phyloP scores from a whole-genome alignment of 768 basidiomycete genomes.

The Botryobasidium botryosum region DNA sequence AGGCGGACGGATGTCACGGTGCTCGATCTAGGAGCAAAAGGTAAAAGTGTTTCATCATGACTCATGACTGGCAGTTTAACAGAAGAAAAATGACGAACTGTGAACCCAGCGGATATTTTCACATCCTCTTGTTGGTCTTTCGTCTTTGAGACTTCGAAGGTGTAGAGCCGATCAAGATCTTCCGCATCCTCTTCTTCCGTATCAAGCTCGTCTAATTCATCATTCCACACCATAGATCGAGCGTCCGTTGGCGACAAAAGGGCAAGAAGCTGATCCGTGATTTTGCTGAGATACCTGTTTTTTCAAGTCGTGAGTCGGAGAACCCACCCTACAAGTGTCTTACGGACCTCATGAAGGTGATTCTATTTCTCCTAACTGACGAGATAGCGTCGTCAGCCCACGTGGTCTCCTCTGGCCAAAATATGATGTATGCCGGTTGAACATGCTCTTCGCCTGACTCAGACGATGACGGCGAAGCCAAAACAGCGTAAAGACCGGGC shows the following conservation, averaged over 20 bases:
- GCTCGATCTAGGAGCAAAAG: no score
- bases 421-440: conserved; percentile 28
- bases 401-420: conserved; percentile 35
- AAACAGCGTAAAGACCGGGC: conserved; percentile 34
- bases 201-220: no score
- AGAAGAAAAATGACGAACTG: neutral
- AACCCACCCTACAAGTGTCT: neutral
- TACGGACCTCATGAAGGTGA: neutral
- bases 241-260: conserved; percentile 34
- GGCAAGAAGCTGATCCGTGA: conserved; percentile 37
- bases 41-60: no score
- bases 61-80: no score
- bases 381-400: neutral
- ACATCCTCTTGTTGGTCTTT: conserved; percentile 4
- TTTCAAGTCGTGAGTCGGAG: no score
- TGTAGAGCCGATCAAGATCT: neutral
- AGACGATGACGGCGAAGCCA: neutral
- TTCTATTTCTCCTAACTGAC: neutral
- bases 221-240: conserved; percentile 27
- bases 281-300: conserved; percentile 41
- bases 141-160: conserved; percentile 1
- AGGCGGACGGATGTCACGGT: no score
- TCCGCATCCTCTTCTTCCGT: neutral
- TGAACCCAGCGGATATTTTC: neutral
- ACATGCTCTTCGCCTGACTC: conserved; percentile 12